phyloP scores from a whole-genome alignment of 345 rosid genomes.

The Moringa oleifera region DNA sequence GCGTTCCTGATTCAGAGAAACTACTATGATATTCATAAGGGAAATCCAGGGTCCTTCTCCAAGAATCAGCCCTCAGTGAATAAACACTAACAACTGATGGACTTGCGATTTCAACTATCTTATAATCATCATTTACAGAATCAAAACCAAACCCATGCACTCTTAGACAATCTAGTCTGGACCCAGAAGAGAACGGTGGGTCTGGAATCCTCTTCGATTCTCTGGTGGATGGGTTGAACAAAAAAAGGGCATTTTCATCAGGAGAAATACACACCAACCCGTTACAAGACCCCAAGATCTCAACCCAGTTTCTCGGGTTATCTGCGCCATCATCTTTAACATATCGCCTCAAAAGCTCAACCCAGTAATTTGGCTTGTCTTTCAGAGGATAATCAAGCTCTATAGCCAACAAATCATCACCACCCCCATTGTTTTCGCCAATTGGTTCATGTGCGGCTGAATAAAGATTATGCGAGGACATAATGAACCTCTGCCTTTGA shows the following conservation, averaged over 20 bases:
- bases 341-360: conserved; percentile 5
- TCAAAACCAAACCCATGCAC: conserved; percentile 36
- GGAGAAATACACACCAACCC: conserved; percentile 42
- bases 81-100: conserved; percentile 24
- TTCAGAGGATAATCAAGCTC: conserved; percentile 20
- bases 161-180: not conserved
- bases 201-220: conserved; percentile 31
- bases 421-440: not conserved
- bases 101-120: conserved; percentile 16
- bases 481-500: conserved; percentile 11
- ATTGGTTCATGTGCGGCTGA: conserved; percentile 17
- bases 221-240: conserved; percentile 41
- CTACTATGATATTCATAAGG: conserved; percentile 17
- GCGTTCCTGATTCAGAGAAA: conserved; percentile 22
- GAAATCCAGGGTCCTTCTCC: conserved; percentile 21
- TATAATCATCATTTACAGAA: conserved; percentile 29
- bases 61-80: conserved; percentile 28
- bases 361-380: conserved; percentile 2
- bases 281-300: conserved; percentile 38
- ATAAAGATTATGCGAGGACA: conserved; percentile 13
- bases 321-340: not conserved
- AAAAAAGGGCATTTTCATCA: conserved; percentile 21
- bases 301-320: not conserved
- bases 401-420: conserved; percentile 5
- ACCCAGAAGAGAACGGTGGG: not conserved